These are phyloP conservation scores for Odontarrhena argentea DNA, from an alignment of 345 rosid genomes.

Conservation along the genomic window DNA sequence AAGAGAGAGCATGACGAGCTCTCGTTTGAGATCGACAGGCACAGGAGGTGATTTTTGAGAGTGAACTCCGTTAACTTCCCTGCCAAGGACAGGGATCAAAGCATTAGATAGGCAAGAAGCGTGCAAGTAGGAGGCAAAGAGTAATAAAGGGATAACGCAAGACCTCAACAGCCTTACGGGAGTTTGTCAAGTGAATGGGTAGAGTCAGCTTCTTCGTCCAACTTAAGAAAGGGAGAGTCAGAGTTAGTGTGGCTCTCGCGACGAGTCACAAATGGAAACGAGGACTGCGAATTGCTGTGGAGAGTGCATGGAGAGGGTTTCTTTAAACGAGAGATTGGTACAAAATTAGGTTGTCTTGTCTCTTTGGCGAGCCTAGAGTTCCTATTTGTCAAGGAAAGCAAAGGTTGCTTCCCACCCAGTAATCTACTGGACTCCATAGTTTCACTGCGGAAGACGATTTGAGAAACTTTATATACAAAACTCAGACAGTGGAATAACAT, in stretches of 20 bases:
- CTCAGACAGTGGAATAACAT: neutral
- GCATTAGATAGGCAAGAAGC: constrained; percentile 23
- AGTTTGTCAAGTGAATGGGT: constrained; percentile 36
- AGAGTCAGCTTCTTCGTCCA: constrained; percentile 38
- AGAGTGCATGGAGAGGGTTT: constrained; percentile 19
- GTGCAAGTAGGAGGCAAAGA: neutral
- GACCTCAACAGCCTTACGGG: constrained; percentile 51
- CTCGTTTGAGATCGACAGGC: constrained; percentile 53
- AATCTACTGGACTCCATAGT: constrained; percentile 48
- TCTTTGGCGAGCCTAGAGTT: constrained; percentile 31
- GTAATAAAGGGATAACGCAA: constrained; percentile 33
- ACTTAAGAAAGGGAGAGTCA: constrained; percentile 44
- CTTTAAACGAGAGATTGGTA: constrained; percentile 31
- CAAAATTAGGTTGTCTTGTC: constrained; percentile 22
- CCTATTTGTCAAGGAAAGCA: constrained; percentile 44
- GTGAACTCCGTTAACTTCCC: constrained; percentile 42
- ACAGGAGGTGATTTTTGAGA: constrained; percentile 38
- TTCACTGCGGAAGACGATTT: neutral
- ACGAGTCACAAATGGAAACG: constrained; percentile 42
- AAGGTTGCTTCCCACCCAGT: constrained; percentile 42
- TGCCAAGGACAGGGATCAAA: constrained; percentile 37
- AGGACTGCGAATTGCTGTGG: constrained; percentile 31
- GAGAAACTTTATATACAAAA: constrained; percentile 7
- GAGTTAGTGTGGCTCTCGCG: constrained; percentile 52
- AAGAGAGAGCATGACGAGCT: constrained; percentile 78